Percentiles rank a stretch among this genome's conserved stretches.
Evolutionary conservation across 2,329 filamentous ascomycete genomes (phyloP).

Genomic region (Xylariales sp.): DNA sequence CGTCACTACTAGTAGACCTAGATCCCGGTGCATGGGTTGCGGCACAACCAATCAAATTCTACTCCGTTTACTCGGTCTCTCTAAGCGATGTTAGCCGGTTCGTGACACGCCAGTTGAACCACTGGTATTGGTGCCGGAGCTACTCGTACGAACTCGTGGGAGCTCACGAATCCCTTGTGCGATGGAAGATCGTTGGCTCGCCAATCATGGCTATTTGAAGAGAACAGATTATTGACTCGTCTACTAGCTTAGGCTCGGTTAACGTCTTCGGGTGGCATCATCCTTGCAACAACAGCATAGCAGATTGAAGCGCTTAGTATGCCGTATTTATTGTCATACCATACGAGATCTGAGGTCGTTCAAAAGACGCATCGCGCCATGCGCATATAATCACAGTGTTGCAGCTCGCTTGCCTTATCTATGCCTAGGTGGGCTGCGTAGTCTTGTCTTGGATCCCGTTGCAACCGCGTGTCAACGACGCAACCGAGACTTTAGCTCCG

Average conservation of each 20-base stretch:
- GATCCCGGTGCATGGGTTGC: neutral
- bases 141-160: neutral
- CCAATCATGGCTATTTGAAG: neutral
- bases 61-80: neutral
- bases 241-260: neutral
- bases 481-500: neutral
- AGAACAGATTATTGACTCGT: neutral
- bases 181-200: neutral
- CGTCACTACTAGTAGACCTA: neutral
- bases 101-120: neutral
- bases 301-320: neutral
- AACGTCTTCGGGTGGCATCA: neutral
- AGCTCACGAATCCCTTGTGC: neutral
- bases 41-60: neutral
- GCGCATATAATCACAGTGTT: constrained; percentile 35
- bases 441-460: constrained; percentile 3
- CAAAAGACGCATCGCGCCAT: constrained; percentile 19
- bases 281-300: constrained; percentile 2
- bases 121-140: neutral
- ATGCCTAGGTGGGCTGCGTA: constrained; percentile 13
- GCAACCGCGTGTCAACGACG: neutral
- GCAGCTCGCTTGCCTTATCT: constrained; percentile 42
- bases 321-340: constrained; percentile 8
- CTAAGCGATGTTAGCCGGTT: neutral
- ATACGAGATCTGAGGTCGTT: neutral